Evolutionary conservation across 768 basidiomycete species (phyloP), one percentile per base, ranked within the genome.

Genomic region (Paxillus involutus): DNA sequence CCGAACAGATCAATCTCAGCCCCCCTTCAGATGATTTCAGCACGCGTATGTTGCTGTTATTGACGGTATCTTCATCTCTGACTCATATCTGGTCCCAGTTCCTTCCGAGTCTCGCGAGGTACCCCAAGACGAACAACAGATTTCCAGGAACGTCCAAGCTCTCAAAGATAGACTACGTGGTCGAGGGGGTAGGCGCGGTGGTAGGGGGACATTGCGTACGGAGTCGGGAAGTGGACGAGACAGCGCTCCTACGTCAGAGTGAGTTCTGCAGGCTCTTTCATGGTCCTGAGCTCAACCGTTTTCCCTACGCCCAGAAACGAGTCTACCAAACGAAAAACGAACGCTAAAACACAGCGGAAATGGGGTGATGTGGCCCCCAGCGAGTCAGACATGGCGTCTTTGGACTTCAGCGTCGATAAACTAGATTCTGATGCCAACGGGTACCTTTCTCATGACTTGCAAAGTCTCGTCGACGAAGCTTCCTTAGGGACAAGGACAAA

Each of bases 141-240:
- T 98, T 57, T 86, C 95, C 4, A 80, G 91, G 60, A 97, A 95
- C 64, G 90, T 97, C 1, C 88, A 94, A 60, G 91, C 91, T 0
- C 77, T 99, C 50, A 97, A 95, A 71, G 86, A 81, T 49, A 80
- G 92, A 32, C 71, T 97, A 47, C 89, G 91, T 51, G 89, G 89
- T 26, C 78, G 87, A 49, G 88, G 86, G 0, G 83, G 82, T 3
- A 74, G 83, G 54, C 78, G 84, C 52, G 78, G 80, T 17, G 78
- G 81, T 43, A 77, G 79, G 51, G 71, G 76, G 39, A 64, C 63
- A 37, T 73, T 77, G 53, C 79, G 83, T 53, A 71, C 80, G 56
- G 74, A 78, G 52, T 77, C 74, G 21, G 80, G 77, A 30, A 80
- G 75, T 63, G 85, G 84, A 47, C 75, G 78, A 61, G 88, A 89